phyloP scores from a whole-genome alignment of 768 basidiomycete genomes.

The Suillus tomentosus region DNA sequence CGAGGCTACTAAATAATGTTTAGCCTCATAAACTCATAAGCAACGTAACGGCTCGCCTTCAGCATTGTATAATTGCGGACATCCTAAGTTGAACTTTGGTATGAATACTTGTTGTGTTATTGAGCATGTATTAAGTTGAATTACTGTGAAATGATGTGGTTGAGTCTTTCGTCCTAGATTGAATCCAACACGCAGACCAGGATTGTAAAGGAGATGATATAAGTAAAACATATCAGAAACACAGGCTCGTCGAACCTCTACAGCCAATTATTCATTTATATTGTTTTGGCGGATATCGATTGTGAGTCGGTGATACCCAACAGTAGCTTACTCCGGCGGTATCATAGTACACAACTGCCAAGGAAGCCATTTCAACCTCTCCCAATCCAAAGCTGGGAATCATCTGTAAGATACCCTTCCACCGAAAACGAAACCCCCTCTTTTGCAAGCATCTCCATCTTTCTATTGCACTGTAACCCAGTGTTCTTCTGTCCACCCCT shows the following conservation, averaged over 20 bases:
- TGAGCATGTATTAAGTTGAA: not conserved
- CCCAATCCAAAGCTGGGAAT: slow-evolving; percentile 20
- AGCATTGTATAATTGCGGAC: not conserved
- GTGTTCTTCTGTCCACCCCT: slow-evolving; percentile 23
- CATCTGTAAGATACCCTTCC: slow-evolving; percentile 42
- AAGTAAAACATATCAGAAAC: too few species aligned
- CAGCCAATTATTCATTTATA: not conserved
- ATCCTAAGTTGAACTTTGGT: not conserved
- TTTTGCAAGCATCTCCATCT: slow-evolving; percentile 48
- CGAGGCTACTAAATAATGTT: not conserved
- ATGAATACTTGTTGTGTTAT: not conserved
- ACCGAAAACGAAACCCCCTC: slow-evolving; percentile 56
- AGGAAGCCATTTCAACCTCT: not conserved
- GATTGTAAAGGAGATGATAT: not conserved
- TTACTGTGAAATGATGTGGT: not conserved
- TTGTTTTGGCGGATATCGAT: not conserved
- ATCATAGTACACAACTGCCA: not conserved
- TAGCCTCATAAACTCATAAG: not conserved
- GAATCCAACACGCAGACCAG: not conserved
- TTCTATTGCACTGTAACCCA: slow-evolving; percentile 45
- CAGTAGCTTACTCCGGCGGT: not conserved
- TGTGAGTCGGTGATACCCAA: not conserved
- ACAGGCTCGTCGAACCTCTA: not conserved
- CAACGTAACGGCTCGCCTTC: not conserved
- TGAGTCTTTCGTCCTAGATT: not conserved